A percentile compares a stretch with the other conserved stretches of the same genome.
phyloP scores from a whole-genome alignment of 2,329 filamentous ascomycete species.

The Exophiala mesophila region DNA sequence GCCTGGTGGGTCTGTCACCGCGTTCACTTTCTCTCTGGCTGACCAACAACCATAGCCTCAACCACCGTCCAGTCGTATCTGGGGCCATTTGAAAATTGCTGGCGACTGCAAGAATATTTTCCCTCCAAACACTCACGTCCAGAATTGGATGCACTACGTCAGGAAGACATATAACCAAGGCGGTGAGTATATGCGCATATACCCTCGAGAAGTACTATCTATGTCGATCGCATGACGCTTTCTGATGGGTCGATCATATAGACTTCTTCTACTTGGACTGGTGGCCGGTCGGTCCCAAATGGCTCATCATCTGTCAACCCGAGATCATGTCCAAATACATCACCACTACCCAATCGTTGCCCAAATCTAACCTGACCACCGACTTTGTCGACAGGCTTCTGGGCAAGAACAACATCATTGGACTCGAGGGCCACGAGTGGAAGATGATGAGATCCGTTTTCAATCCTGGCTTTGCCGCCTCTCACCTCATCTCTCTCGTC shows the following conservation, averaged over 20 bases:
- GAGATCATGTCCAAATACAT: slow-evolving; percentile 22
- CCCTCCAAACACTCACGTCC: slow-evolving; percentile 23
- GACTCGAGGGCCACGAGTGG: slow-evolving; percentile 28
- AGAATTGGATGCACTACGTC: slow-evolving; percentile 24
- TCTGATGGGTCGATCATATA: slow-evolving; percentile 1
- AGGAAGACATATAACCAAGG: slow-evolving; percentile 24
- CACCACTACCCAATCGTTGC: slow-evolving; percentile 22
- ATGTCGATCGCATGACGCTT: no score
- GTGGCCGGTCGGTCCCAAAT: slow-evolving; percentile 26
- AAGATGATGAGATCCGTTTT: slow-evolving; percentile 30
- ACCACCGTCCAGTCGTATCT: slow-evolving; percentile 25
- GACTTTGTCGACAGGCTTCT: slow-evolving; percentile 21
- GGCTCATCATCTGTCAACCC: slow-evolving; percentile 23
- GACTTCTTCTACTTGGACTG: slow-evolving; percentile 27
- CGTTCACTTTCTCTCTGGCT: not conserved
- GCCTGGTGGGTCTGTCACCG: slow-evolving; percentile 22
- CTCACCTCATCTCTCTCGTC: slow-evolving; percentile 29
- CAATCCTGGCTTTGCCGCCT: slow-evolving; percentile 31
- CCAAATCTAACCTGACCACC: slow-evolving; percentile 18
- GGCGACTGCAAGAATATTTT: slow-evolving; percentile 20
- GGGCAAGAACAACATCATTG: slow-evolving; percentile 23
- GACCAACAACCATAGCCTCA: slow-evolving; percentile 18
- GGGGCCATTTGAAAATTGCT: slow-evolving; percentile 25
- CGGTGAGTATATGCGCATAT: slow-evolving; percentile 6
- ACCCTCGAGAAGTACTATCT: no score